Evolutionary conservation across 495 filamentous ascomycete genomes (phyloP), one percentile per base, ranked within the genome.

Genomic region (Tuber umbilicatum): DNA sequence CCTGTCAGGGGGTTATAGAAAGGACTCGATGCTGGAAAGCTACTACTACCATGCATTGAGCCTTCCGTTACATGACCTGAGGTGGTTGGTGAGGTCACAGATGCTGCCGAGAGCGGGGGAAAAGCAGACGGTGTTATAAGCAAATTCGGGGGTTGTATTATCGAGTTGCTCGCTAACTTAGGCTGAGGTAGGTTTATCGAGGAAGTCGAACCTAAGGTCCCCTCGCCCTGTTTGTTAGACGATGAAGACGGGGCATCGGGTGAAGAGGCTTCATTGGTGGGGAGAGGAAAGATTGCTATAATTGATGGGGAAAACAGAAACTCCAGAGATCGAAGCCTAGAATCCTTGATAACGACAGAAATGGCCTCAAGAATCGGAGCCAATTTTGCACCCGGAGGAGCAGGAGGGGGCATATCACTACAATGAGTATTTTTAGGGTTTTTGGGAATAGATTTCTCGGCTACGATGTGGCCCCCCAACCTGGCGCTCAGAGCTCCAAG

Each of bases 231-330:
- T 69, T 80, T 83, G 37, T 85, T 85, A 69, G 86, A 86, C 2
- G 86, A 55, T 85, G 75, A 17, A 80, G 75, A 9, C 90, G 90
- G 55, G 91, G 79, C n/a, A 92, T 83, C 73, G 84, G 85, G 77
- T 91, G 90, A 42, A 91, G 84, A 14, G 87, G 87, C 71, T 86
- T 89, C 27, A 69, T 42, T 45, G 60, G 72, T 67, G 31, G 78
- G 74, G 21, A 70, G 70, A 42, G 90, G 90, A 75, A 96, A 92
- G 5, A 93, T 86, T 12, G 91, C 89, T 27, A 91, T 82, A 31
- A 97, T 91, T 2, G 90, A 86, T 3, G 91, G 91, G 0, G 93
- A 93, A 75, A 90, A 92, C 38, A 97, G 84, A 73, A 98, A 89
- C 76, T 92, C 88, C 73, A 90, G 89, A 23, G 91, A 90, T 27